These are phyloP conservation scores for Baorangia bicolor DNA, from an alignment of 768 basidiomycete species.

Conservation along the genomic window DNA sequence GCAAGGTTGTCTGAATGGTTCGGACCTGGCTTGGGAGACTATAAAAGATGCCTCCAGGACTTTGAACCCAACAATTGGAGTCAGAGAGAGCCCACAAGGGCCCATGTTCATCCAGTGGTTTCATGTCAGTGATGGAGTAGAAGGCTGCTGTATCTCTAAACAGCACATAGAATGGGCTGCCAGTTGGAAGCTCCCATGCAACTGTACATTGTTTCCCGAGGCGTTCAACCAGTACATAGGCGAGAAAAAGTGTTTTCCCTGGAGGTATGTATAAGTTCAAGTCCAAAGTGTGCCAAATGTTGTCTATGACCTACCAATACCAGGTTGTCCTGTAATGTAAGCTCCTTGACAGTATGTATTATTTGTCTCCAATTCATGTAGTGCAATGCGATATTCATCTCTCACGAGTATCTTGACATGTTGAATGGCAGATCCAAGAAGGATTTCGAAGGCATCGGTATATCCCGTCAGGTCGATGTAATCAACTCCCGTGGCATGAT, in stretches of 20 bases:
- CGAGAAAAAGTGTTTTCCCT: background rate
- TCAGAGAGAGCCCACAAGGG: background rate
- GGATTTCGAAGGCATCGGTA: background rate
- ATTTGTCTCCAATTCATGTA: no score
- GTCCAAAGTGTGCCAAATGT: no score
- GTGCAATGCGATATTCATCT: no score
- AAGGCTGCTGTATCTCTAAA: background rate
- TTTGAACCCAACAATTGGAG: background rate
- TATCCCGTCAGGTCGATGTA: background rate
- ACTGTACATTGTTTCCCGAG: background rate
- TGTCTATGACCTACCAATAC: no score
- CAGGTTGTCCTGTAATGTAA: no score
- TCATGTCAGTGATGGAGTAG: background rate
- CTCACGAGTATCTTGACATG: no score
- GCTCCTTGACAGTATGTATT: no score
- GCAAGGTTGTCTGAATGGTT: background rate
- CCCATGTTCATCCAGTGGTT: background rate
- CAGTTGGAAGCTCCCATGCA: background rate
- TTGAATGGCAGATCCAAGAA: background rate
- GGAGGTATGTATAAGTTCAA: background rate
- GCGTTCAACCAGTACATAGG: background rate
- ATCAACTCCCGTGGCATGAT: no score
- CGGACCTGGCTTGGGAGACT: accelerated
- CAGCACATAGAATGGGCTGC: background rate
- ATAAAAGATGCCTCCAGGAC: background rate